Base-by-base conservation (phyloP, 495 filamentous ascomycete species). In the Podospora australis region DNA sequence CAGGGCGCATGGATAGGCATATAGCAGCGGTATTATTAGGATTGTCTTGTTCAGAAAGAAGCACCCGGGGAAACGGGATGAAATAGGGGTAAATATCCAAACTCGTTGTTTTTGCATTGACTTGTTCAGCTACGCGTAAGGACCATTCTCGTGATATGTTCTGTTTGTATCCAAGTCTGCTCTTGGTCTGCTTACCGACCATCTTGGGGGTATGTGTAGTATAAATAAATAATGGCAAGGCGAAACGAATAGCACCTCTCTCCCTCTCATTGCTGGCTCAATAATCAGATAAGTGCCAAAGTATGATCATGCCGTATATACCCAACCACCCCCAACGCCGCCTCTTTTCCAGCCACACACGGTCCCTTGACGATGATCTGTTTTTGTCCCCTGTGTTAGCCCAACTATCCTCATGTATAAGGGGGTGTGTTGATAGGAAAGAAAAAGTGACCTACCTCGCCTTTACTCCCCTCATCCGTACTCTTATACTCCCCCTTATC, bases 291-390 rank as follows among this genome's bases (percentile, higher is more conserved):
- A 50, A 73, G 75, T 4, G 75, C 63, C 46, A 84, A 55, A 19
- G 79, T 82, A 47, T 77, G 69, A 53, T 80, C 77, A 8, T 72
- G 65, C 36, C 74, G 65, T 26, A 83, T 67, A 22, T 54, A 72
- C 25, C 78, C 81, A 8, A 70, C 62, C 17, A 85, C 72, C 2
- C 80, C 81, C 16, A 90, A 54, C 2, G 62, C 58, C 0, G 76
- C 76, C 62, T 84, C 78, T 4, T 72, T 75, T 0, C 79, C 80
- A 41, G 78, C 73, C n/a, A 90, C 85, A 20, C 78, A 74, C 6
- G 85, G 78, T 0, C 87, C 87, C 7, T 64, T 71, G 5, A 84
- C 84, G 23, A 80, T 59, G 43, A 90, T 76, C 76, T 83, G 54
- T 16, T 2, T 10, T 9, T 30, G 20, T 6, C 4, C 16, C 28